Conservation (phyloP, 2,329 filamentous ascomycete genomes). For the Xylariaceae sp. region DNA sequence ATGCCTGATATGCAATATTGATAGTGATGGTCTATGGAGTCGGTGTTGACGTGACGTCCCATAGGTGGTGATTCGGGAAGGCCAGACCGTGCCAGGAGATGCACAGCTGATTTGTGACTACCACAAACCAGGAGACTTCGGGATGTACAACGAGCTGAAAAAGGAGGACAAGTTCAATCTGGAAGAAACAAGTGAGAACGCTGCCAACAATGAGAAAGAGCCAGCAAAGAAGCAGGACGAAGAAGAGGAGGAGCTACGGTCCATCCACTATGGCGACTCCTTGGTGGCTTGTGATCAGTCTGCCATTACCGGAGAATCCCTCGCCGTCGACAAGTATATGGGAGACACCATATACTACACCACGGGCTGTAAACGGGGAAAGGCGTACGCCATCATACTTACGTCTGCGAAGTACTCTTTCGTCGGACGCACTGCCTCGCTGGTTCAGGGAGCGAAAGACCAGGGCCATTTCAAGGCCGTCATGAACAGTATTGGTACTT, state of each 20-base stretch:
- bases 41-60: constrained; percentile 1
- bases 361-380: constrained; percentile 75
- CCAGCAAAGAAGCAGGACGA: constrained; percentile 43
- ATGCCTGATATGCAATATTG: background rate
- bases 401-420: constrained; percentile 67
- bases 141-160: constrained; percentile 31
- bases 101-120: constrained; percentile 69
- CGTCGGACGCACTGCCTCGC: constrained; percentile 68
- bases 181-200: constrained; percentile 13
- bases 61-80: constrained; percentile 66
- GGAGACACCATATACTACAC: constrained; percentile 72
- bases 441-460: constrained; percentile 70
- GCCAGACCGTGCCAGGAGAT: constrained; percentile 64
- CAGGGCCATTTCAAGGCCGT: constrained; percentile 77
- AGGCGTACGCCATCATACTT: constrained; percentile 64
- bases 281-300: constrained; percentile 72
- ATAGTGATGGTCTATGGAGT: background rate
- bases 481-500: constrained; percentile 75
- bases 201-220: constrained; percentile 18
- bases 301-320: constrained; percentile 74
- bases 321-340: constrained; percentile 76
- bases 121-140: constrained; percentile 53
- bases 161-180: constrained; percentile 29
- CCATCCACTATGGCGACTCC: constrained; percentile 56
- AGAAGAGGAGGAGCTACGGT: constrained; percentile 47